Conservation (phyloP, 2,329 filamentous ascomycete genomes). For the Fusarium multiceps region DNA sequence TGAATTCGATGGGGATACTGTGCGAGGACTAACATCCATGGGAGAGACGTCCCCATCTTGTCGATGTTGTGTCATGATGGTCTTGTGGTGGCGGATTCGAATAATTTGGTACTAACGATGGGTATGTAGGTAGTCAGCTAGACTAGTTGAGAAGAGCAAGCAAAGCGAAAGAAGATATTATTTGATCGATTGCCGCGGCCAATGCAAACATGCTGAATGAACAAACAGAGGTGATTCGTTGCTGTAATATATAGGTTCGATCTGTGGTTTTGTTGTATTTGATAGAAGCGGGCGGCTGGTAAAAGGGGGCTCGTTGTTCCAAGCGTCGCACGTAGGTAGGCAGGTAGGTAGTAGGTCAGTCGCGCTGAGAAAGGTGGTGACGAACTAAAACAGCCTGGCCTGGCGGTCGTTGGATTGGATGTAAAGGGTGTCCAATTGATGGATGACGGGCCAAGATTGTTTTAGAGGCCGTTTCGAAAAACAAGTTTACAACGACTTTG, state of each 20-base stretch:
- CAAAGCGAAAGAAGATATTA: constrained; percentile 9
- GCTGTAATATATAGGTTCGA: constrained; percentile 7
- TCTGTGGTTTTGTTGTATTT: constrained; percentile 5
- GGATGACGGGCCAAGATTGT: not conserved
- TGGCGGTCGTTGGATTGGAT: constrained; percentile 8
- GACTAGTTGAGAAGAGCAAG: constrained; percentile 20
- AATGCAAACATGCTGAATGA: constrained; percentile 41
- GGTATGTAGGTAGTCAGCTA: constrained; percentile 4
- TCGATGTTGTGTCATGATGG: constrained; percentile 39
- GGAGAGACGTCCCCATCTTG: constrained; percentile 39
- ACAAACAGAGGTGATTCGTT: constrained; percentile 5
- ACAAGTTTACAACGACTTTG: constrained; percentile 7
- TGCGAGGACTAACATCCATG: constrained; percentile 34
- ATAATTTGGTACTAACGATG: not conserved
- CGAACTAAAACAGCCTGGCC: constrained; percentile 30
- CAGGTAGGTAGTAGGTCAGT: constrained; percentile 4
- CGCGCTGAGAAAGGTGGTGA: constrained; percentile 26
- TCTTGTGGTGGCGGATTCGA: constrained; percentile 22
- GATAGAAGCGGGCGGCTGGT: constrained; percentile 19
- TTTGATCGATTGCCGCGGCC: constrained; percentile 30
- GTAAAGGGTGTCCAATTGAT: constrained; percentile 8
- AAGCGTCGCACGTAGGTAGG: constrained; percentile 33
- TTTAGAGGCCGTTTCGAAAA: not conserved
- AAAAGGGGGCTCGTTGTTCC: constrained; percentile 34
- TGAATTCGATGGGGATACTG: constrained; percentile 39